These are phyloP conservation scores for Tephrocybe rancida DNA, from an alignment of 768 basidiomycete species.

Conservation along the genomic window DNA sequence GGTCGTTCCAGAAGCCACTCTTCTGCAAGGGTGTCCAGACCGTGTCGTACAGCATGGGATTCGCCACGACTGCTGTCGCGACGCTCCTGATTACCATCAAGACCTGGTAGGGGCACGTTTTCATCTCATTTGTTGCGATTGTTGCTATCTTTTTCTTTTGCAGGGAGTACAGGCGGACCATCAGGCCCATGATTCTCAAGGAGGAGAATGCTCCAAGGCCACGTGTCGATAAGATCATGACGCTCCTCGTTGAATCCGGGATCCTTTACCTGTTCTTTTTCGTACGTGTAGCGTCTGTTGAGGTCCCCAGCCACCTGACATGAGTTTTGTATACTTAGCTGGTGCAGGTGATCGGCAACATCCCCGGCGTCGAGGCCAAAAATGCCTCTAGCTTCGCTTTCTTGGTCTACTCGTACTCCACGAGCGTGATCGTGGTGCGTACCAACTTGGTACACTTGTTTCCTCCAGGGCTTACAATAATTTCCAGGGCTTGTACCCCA, in stretches of 20 bases:
- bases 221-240: constrained; percentile 1
- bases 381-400: constrained; percentile 6
- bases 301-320: not conserved
- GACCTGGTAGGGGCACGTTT: not conserved
- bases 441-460: not conserved
- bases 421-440: constrained; percentile 7
- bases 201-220: not conserved
- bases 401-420: constrained; percentile 7
- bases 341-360: not conserved
- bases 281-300: not conserved
- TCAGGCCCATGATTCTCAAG: not conserved
- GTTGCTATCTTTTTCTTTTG: not conserved
- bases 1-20: constrained; percentile 7
- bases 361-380: constrained; percentile 3
- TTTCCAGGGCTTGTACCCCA: constrained; percentile 8
- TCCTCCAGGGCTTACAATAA: not conserved
- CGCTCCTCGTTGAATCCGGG: constrained; percentile 6
- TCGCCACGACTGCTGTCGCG: constrained; percentile 5
- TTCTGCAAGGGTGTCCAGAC: constrained; percentile 11
- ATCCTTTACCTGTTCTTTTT: constrained; percentile 7
- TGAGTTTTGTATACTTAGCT: not conserved
- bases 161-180: constrained; percentile 4
- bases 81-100: constrained; percentile 1
- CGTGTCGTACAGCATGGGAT: not conserved
- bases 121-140: not conserved